These are phyloP conservation scores for Thermomucor indicae-seudaticae DNA, from an alignment of 371 early-diverging fungal genomes.

Conservation along the genomic window DNA sequence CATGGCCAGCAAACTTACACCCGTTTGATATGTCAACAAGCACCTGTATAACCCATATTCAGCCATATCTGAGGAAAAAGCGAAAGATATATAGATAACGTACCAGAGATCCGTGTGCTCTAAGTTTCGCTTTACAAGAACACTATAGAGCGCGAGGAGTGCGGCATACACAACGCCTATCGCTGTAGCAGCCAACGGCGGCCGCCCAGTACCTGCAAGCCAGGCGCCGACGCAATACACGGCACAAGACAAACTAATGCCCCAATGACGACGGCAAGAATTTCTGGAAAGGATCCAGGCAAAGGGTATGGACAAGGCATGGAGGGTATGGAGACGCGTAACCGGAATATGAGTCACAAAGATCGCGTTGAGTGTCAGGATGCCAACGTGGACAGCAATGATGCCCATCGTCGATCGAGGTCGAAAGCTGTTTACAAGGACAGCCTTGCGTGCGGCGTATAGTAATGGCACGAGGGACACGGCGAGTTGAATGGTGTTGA, in stretches of 20 bases:
- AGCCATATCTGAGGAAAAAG: neutral
- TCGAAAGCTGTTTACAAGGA: neutral
- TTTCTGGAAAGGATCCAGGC: neutral
- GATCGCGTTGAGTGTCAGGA: constrained; percentile 5
- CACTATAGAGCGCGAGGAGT: constrained; percentile 1
- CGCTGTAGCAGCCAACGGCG: neutral
- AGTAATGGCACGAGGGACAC: neutral
- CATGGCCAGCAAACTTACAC: neutral
- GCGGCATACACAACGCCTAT: constrained; percentile 2
- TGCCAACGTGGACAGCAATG: neutral
- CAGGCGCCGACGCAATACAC: constrained; percentile 1
- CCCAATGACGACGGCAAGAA: no score
- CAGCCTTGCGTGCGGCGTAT: neutral
- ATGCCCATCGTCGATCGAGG: no score
- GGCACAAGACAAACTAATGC: no score
- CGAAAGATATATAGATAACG: neutral
- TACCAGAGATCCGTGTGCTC: constrained; percentile 2
- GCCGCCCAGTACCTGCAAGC: neutral
- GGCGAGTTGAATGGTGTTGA: constrained; percentile 5
- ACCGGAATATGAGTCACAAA: constrained; percentile 8
- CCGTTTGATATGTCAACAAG: neutral
- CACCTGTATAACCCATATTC: neutral
- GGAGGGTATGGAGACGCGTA: neutral
- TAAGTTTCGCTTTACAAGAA: neutral
- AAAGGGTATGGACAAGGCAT: constrained; percentile 7